Evolutionary conservation across 306 rosid genomes (phyloP), one percentile per base, ranked within the genome.

Genomic region (Prunus davidiana): DNA sequence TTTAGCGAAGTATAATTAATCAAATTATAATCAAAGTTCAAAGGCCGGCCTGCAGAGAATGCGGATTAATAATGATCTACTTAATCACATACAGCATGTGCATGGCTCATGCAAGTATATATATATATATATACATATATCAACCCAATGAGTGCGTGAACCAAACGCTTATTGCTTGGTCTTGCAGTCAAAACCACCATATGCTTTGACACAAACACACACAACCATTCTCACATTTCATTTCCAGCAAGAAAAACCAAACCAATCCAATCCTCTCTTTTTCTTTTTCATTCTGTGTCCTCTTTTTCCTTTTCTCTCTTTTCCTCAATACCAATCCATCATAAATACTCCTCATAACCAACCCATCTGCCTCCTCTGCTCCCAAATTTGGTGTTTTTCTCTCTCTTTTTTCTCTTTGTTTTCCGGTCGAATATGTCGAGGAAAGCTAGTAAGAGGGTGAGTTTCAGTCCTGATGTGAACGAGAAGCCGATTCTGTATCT

Each of bases 401-500:
- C 61, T 38, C 61, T 38, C 14, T 38, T 32, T 15, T 11, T 49
- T 58, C 52, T 22, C 55, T 14, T 13, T 49, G 24, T 24, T 20
- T 11, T 34, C 24, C 24, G 12, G 34, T 16, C 34, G 11, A 64
- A 57, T 18, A 95, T 95, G 99, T 79, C 92, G 57, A 87, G 88
- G 71, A 87, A 79, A 77, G 78, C 81, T 24, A 81, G 86, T 78
- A 88, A 74, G 72, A 83, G 92, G 49, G 88, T 85, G 75, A 83
- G 91, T 80, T 90, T 89, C 79, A 92, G 97, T 81, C 91, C 93
- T 41, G 93, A 89, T 65, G 82, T 87, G n/a, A 79, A 87, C 70
- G 96, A 91, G 3, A 83, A 60, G 84, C 93, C 91, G 16, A 64
- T 81, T 45, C 82, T 87, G 18, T 84, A 82, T 75, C 89, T 79